Base-by-base conservation (phyloP, 495 filamentous ascomycete species). In the Annulohypoxylon moriforme region DNA sequence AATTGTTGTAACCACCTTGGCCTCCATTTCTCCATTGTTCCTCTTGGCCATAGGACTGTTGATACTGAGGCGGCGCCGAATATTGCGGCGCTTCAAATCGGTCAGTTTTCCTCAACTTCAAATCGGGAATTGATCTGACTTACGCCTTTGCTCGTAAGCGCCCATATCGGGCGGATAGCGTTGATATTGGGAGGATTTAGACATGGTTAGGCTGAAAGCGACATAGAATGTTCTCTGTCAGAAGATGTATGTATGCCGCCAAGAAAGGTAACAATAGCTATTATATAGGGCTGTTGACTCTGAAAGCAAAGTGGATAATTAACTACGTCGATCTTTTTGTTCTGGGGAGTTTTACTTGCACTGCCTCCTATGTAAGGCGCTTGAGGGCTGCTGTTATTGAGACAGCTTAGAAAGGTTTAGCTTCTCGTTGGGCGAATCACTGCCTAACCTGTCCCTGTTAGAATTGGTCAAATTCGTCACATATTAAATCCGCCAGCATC, bases 251-350 rank as follows among this genome's bases (percentile, higher is more conserved):
- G 27, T n/a, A 36, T 36, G 14, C 29, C 50, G 50, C 50, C 29
- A 55, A 55, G 50, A 55, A 55, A 55, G 50, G 49, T n/a, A 18
- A 55, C 50, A 55, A 34, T 55, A 34, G 7, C 29, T 34, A 34
- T 55, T 55, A 55, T 55, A 55, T 55, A 55, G 27, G 50, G 50
- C 50, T 27, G 50, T 55, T 20, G 29, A 55, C 29, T 14, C 2
- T 50, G 22, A 50, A 50, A 27, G 25, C 34, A 10, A 20, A 55
- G 29, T 55, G 29, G 50, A 29, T 55, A 55, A 20, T 11, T 55
- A 34, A 20, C 16, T 55, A 34, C 50, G 50, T 55, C 27, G 27
- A 55, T 55, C 50, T 55, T 29, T 34, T 31, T 55, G 47, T 55
- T 55, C 50, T 34, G 29, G 22, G 47, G 47, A 24, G n/a, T 29